Conservation (phyloP, 176 grass and related monocot genomes). For the Hordeum vulgare region MorexV3_pseudomolecules_assembly NC_058518.1:5639277-5639776, state of each 20-base stretch:
- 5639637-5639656: too few relatives aligned
- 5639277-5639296: conserved; percentile 41
- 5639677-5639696: too few relatives aligned
- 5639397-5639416: conserved; percentile 17
- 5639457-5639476: conserved; percentile 57
- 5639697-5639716: too few relatives aligned
- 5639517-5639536: background rate
- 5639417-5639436: conserved; percentile 51
- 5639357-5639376: conserved; percentile 30
- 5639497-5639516: background rate
- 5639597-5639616: too few relatives aligned
- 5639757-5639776: too few relatives aligned
- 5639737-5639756: too few relatives aligned
- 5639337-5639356: background rate
- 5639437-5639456: conserved; percentile 30
- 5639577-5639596: too few relatives aligned
- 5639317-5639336: conserved; percentile 43
- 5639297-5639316: conserved; percentile 30
- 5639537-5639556: background rate
- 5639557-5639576: background rate
- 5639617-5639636: too few relatives aligned
- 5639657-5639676: too few relatives aligned
- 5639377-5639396: conserved; percentile 48
- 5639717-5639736: too few relatives aligned
- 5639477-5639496: background rate